phyloP scores from a whole-genome alignment of 108 stramenopile genomes.

The Cyclostephanos tholiformis region DNA sequence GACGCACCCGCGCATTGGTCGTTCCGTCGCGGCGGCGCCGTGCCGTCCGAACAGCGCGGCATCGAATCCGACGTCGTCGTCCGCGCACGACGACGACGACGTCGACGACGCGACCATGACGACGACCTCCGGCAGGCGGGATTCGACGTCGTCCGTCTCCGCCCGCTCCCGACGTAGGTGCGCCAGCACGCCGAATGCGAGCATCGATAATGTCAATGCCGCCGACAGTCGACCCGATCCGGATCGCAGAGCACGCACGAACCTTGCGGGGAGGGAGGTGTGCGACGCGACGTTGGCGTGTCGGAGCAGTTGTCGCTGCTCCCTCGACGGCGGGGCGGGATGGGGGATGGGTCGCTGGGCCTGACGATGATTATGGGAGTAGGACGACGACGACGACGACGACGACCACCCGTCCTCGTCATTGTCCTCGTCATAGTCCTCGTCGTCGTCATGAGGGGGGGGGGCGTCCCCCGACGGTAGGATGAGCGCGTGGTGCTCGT shows the following conservation, averaged over 20 bases:
- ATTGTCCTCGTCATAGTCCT: neutral
- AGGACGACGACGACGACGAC: neutral
- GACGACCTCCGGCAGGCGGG: neutral
- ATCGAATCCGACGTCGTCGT: neutral
- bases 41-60: too few species aligned
- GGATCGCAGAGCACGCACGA: neutral
- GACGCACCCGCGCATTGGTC: neutral
- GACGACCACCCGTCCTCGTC: neutral
- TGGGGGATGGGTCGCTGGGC: neutral
- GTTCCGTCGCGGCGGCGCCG: too few species aligned
- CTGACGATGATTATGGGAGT: neutral
- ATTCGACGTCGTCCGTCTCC: slow-evolving; percentile 14
- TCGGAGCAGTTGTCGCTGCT: slow-evolving; percentile 4
- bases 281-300: slow-evolving; percentile 3
- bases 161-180: slow-evolving; percentile 29
- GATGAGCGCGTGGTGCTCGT: slow-evolving; percentile 37
- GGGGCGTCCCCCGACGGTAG: neutral
- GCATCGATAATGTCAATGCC: slow-evolving; percentile 11
- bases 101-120: slow-evolving; percentile 1
- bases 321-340: slow-evolving; percentile 11
- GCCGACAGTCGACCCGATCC: slow-evolving; percentile 10
- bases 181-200: slow-evolving; percentile 31
- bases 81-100: neutral
- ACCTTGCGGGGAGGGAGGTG: neutral
- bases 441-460: neutral